phyloP scores from a whole-genome alignment of 2,329 filamentous ascomycete species.

The Penicillium sp. region DNA sequence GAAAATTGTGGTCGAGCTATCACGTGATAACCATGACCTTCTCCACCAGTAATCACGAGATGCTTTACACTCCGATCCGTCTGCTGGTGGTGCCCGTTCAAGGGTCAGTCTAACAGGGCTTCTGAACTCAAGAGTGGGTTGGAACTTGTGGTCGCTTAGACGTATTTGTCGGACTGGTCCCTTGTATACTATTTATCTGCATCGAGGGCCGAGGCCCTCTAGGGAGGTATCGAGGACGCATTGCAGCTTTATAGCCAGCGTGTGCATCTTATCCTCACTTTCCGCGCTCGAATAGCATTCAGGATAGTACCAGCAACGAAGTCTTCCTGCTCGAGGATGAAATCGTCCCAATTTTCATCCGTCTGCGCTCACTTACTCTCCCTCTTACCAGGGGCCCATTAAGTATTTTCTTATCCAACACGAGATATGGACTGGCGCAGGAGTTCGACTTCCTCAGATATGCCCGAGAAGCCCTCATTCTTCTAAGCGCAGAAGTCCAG shows the following conservation, averaged over 20 bases:
- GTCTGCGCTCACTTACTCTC: constrained; percentile 23
- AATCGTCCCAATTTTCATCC: constrained; percentile 30
- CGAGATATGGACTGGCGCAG: not conserved
- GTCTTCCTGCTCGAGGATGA: constrained; percentile 18
- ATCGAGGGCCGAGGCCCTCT: constrained; percentile 31
- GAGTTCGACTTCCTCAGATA: constrained; percentile 21
- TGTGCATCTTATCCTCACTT: constrained; percentile 22
- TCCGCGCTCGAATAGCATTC: constrained; percentile 14
- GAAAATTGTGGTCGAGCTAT: constrained; percentile 7
- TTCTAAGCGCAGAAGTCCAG: constrained; percentile 22
- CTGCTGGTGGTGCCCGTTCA: not conserved
- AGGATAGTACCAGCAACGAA: constrained; percentile 10
- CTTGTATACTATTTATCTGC: constrained; percentile 33
- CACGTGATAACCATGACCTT: constrained; percentile 3
- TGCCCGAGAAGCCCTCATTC: constrained; percentile 26
- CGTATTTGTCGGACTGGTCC: constrained; percentile 29
- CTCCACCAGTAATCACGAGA: not conserved
- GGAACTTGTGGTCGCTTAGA: constrained; percentile 15
- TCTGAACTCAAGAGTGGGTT: constrained; percentile 24
- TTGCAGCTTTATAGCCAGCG: constrained; percentile 30
- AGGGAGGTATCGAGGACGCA: constrained; percentile 25
- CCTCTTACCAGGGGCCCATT: constrained; percentile 11
- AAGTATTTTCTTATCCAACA: constrained; percentile 13
- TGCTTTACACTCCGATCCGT: not conserved
- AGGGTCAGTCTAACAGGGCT: constrained; percentile 3